Evolutionary conservation across 2,329 filamentous ascomycete species (phyloP).

Genomic region (Truncatella angustata): DNA sequence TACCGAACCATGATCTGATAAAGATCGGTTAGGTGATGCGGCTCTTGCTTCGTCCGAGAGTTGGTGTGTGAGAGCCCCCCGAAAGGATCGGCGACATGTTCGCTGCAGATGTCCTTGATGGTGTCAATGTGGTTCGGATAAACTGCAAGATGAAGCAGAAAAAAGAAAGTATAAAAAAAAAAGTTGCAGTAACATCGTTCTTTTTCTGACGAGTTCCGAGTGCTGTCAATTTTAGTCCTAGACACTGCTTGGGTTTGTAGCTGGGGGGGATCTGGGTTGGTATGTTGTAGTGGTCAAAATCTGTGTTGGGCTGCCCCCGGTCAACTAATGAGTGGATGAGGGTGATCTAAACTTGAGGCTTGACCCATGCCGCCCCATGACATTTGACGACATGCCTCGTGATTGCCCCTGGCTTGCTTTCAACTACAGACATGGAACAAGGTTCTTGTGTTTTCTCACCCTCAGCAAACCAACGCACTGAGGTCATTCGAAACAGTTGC

Average conservation of each 20-base stretch:
- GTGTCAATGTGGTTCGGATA: neutral
- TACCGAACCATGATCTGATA: no score
- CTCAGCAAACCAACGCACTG: conserved; percentile 1
- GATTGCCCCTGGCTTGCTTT: conserved; percentile 17
- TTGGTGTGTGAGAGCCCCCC: neutral
- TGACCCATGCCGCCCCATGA: conserved; percentile 14
- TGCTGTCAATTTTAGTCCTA: conserved; percentile 2
- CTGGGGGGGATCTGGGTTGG: no score
- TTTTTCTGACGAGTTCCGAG: conserved; percentile 4
- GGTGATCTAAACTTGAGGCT: conserved; percentile 5
- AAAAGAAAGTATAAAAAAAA: no score
- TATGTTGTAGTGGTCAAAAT: conserved; percentile 1
- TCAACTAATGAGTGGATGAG: conserved; percentile 3
- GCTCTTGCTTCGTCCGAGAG: neutral
- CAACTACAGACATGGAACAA: conserved; percentile 38
- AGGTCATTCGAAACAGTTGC: neutral
- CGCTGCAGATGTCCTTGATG: no score
- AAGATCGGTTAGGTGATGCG: no score
- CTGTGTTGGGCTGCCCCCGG: neutral
- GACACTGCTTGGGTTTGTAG: neutral
- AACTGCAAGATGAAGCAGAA: neutral
- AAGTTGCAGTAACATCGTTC: no score
- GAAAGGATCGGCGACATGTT: neutral
- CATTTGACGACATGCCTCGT: conserved; percentile 20
- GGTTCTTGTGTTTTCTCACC: conserved; percentile 25